Evolutionary conservation across 352 stramenopile genomes (phyloP), one percentile per base, ranked within the genome.

Genomic region (Phytophthora litchii): DNA sequence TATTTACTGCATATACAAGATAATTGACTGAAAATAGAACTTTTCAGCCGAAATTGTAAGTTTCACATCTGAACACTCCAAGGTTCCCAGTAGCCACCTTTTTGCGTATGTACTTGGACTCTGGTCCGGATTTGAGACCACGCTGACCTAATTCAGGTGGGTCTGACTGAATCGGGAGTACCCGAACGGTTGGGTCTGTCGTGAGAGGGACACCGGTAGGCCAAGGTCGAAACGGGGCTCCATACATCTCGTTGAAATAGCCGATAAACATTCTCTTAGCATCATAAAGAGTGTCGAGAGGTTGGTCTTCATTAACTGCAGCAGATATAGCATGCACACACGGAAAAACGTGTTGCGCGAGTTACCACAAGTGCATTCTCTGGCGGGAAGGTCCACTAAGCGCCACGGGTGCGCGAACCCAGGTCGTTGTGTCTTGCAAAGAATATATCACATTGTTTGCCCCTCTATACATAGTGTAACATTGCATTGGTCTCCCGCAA

Each of bases 241-340:
- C 49, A 38, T 63, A 54, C 10, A 16, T 54, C 6, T 42, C 29
- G 0, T 4, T 5, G 12, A 62, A 54, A n/a, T 63, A 17, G 3
- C 11, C 16, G 13, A 62, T 49, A 1, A 40, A 54, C 16, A 64
- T 10, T 10, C 29, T 10, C 4, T 40, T 42, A 0, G 19, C 20
- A 13, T 59, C 47, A 9, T 59, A 54, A 1, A 64, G 17, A 6
- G 10, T 29, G 3, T 31, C 41, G 3, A 64, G 4, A 27, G 16
- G 0, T 16, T 14, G 38, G 0, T 32, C n/a, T 23, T 54, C 56
- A 14, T 41, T 17, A 2, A 38, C 16, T 1, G 56, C 56, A 29
- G 47, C 46, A 4, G 16, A 16, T 6, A 59, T n/a, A 14, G 56
- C 44, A 21, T 64, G 41, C 3, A 64, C 17, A 21, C 41, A 59